phyloP scores from a whole-genome alignment of 768 basidiomycete genomes.

The Psilocybe subaeruginosa region DNA sequence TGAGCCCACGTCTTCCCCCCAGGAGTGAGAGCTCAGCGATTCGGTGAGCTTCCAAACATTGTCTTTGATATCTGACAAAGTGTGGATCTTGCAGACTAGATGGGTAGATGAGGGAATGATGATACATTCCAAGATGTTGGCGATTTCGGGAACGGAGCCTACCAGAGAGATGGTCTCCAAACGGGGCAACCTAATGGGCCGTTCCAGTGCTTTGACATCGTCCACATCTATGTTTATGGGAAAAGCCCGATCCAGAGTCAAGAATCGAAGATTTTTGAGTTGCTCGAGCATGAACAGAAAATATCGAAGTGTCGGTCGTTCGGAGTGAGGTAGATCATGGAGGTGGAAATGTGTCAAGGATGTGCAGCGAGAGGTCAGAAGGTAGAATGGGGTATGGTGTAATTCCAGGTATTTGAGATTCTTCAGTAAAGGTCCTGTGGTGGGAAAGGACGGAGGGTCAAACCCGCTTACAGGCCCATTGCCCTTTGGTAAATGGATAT shows the following conservation, averaged over 20 bases:
- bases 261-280: constrained; percentile 33
- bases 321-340: constrained; percentile 36
- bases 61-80: constrained; percentile 29
- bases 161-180: constrained; percentile 31
- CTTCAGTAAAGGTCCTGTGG: constrained; percentile 30
- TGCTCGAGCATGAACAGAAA: constrained; percentile 36
- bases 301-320: constrained; percentile 36
- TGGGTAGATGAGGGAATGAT: constrained; percentile 27
- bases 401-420: constrained; percentile 38
- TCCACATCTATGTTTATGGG: constrained; percentile 28
- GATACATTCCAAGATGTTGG: constrained; percentile 31
- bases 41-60: constrained; percentile 30
- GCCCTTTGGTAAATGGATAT: constrained; percentile 26
- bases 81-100: constrained; percentile 29
- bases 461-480: constrained; percentile 21
- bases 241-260: constrained; percentile 37
- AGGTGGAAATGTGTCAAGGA: constrained; percentile 38
- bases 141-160: constrained; percentile 34
- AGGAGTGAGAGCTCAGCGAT: constrained; percentile 28
- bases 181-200: constrained; percentile 27
- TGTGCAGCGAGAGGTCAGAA: constrained; percentile 38
- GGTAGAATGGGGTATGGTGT: constrained; percentile 37
- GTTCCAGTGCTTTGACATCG: constrained; percentile 18
- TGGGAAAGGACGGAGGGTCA: constrained; percentile 30
- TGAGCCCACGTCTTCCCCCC: constrained; percentile 17